These are phyloP conservation scores for Starmerella vitae DNA, from an alignment of 805 yeast species.

Conservation along the genomic window DNA sequence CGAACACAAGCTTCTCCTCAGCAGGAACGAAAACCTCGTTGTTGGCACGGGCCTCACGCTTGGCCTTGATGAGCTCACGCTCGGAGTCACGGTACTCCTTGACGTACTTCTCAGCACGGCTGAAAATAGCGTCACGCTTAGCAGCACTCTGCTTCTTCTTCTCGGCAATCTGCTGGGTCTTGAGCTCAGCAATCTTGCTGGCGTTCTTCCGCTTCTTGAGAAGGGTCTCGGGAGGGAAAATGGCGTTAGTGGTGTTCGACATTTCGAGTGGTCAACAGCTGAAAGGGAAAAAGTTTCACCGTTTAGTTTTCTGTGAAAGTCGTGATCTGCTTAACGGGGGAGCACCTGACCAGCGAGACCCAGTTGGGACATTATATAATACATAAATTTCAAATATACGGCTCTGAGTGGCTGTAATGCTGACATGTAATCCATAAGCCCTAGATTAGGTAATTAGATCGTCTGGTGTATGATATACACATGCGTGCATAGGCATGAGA, in stretches of 20 bases:
- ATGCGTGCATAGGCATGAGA: no score
- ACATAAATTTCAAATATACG: neutral
- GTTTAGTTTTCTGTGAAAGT: slow-evolving; percentile 1
- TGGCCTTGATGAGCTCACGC: slow-evolving; percentile 78
- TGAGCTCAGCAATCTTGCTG: slow-evolving; percentile 43
- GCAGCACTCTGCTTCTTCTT: slow-evolving; percentile 26
- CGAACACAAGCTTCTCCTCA: slow-evolving; percentile 87
- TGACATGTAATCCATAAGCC: neutral
- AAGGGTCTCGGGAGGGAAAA: slow-evolving; percentile 42
- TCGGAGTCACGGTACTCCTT: slow-evolving; percentile 88
- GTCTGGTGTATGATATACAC: no score
- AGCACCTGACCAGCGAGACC: slow-evolving; percentile 1
- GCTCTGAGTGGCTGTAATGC: neutral
- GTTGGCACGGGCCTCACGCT: slow-evolving; percentile 69
- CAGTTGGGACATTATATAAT: slow-evolving; percentile 1
- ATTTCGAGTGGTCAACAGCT: slow-evolving; percentile 5
- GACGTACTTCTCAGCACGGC: slow-evolving; percentile 94
- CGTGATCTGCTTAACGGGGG: neutral
- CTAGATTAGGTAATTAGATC: no score
- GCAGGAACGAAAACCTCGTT: slow-evolving; percentile 91
- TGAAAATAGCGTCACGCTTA: slow-evolving; percentile 46
- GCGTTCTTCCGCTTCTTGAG: slow-evolving; percentile 47
- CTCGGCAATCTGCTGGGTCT: slow-evolving; percentile 36
- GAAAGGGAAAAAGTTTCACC: slow-evolving; percentile 10
- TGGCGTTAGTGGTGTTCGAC: slow-evolving; percentile 16